A percentile compares a stretch with the other conserved stretches of the same genome.
Evolutionary conservation across 768 basidiomycete genomes (phyloP).

Genomic region (Pleurotus djamor): DNA sequence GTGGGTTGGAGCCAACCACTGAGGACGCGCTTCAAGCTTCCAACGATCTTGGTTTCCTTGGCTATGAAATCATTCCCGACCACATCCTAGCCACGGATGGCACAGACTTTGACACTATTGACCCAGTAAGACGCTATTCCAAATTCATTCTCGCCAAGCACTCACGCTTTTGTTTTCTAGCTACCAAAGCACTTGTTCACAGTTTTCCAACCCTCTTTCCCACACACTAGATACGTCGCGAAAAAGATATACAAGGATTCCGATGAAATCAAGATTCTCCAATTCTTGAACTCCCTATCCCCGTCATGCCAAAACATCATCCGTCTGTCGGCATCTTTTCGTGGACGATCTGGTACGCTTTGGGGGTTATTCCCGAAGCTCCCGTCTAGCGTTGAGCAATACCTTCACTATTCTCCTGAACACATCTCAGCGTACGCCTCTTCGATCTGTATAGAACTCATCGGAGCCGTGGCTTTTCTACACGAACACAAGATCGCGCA

Average conservation of each 20-base stretch:
- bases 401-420: not conserved
- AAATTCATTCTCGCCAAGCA: no score
- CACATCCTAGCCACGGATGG: not conserved
- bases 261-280: conserved; percentile 9
- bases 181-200: conserved; percentile 2
- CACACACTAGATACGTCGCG: not conserved
- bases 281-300: not conserved
- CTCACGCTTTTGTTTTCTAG: not conserved
- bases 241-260: conserved; percentile 7
- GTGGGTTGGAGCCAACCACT: no score
- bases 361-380: conserved; percentile 6
- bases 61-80: no score
- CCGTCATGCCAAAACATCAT: conserved; percentile 4
- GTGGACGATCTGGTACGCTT: not conserved
- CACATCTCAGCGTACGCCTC: not conserved
- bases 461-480: conserved; percentile 41
- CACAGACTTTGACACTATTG: not conserved
- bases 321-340: conserved; percentile 4
- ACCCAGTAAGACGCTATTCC: not conserved
- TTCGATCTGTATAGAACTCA: not conserved
- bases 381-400: not conserved
- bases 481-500: conserved; percentile 80
- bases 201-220: not conserved
- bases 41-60: no score
- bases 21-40: no score